Percentiles rank a stretch among this genome's conserved stretches.
phyloP scores from a whole-genome alignment of 2,329 filamentous ascomycete genomes.

The Ceratocystis diversiconidia region DNA sequence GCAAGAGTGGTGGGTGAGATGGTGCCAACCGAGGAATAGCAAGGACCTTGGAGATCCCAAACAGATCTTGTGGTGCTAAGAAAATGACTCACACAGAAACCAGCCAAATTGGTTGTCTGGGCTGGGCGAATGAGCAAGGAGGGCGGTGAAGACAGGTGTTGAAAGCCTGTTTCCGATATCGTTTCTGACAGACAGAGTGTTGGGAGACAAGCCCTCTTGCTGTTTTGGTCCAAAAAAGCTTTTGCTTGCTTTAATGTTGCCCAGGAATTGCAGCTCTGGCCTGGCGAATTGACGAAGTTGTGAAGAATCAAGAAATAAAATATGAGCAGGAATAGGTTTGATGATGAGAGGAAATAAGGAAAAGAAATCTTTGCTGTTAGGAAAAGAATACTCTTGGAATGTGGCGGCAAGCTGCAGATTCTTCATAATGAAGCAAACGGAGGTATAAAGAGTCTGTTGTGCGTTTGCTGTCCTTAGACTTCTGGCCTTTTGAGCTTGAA shows the following conservation, averaged over 20 bases:
- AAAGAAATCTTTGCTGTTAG: neutral
- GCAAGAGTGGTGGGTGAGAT: neutral
- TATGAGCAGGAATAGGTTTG: neutral
- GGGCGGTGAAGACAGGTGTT: neutral
- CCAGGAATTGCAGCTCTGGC: neutral
- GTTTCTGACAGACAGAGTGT: neutral
- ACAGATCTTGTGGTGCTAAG: neutral
- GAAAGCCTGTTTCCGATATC: neutral
- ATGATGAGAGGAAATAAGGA: too few species aligned
- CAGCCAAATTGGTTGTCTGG: neutral
- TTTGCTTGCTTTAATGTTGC: neutral
- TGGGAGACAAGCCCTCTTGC: neutral
- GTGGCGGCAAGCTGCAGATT: neutral
- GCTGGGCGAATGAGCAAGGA: neutral
- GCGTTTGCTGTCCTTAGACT: neutral
- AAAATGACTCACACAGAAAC: neutral
- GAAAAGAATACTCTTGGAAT: neutral
- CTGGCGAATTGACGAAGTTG: neutral
- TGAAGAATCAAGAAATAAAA: neutral
- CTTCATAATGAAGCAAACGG: neutral
- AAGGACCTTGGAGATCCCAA: neutral
- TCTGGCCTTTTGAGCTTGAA: neutral
- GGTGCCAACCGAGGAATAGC: neutral
- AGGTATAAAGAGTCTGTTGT: neutral
- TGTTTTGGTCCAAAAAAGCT: neutral